Evolutionary conservation across 176 grass and related monocot genomes (phyloP).

Genomic region (Bonia amplexicaulis): DNA sequence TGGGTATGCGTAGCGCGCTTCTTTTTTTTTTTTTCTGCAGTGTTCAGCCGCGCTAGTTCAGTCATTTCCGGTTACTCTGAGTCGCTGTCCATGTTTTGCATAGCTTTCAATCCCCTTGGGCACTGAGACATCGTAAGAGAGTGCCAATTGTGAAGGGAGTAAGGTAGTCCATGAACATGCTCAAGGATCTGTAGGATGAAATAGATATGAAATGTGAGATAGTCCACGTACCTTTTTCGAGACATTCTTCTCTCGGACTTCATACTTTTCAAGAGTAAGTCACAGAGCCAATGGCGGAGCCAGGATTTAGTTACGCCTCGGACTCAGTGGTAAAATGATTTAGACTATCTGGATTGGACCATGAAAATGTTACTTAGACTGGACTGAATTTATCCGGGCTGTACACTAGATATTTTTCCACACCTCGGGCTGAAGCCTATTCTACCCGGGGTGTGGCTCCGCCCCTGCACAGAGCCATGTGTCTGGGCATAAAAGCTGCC

Average conservation of each 20-base stretch:
- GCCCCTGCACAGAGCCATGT: slow-evolving; percentile 67
- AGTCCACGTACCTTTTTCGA: slow-evolving; percentile 47
- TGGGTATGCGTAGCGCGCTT: too few species aligned
- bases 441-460: too few species aligned
- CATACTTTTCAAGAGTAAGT: slow-evolving; percentile 64
- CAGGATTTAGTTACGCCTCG: too few species aligned
- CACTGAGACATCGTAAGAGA: slow-evolving; percentile 21
- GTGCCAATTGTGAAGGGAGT: background rate
- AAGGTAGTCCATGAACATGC: background rate
- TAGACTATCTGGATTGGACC: too few species aligned
- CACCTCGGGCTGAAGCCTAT: too few species aligned
- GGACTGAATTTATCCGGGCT: too few species aligned
- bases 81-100: slow-evolving; percentile 45
- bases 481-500: slow-evolving; percentile 68
- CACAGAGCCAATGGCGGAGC: slow-evolving; percentile 76
- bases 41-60: background rate
- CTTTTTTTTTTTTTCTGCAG: background rate
- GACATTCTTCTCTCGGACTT: slow-evolving; percentile 68
- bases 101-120: slow-evolving; percentile 48
- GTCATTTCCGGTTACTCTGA: slow-evolving; percentile 31
- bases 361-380: too few species aligned
- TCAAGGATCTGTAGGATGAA: background rate
- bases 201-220: background rate
- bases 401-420: too few species aligned
- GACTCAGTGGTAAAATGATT: too few species aligned